phyloP scores from a whole-genome alignment of 2,329 filamentous ascomycete species.

The Cladophialophora yegresii region DNA sequence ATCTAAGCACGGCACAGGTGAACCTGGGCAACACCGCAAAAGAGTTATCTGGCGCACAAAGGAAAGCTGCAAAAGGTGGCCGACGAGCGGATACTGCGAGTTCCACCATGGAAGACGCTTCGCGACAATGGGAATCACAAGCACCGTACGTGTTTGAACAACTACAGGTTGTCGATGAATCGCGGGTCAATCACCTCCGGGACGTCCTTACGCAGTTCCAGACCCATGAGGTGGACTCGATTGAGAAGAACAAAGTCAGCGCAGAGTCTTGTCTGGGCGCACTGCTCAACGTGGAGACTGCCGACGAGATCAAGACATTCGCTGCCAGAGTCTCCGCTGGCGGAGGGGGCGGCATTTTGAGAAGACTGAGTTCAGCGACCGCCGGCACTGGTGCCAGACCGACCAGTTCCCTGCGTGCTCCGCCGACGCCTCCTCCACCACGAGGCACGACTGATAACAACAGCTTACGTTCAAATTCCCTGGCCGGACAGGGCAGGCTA shows the following conservation, averaged over 20 bases:
- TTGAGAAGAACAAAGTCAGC: conserved; percentile 71
- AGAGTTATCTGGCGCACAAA: conserved; percentile 80
- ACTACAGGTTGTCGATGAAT: conserved; percentile 87
- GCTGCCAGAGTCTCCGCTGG: conserved; percentile 44
- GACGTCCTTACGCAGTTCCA: conserved; percentile 90
- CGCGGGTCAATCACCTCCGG: conserved; percentile 81
- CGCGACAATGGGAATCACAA: conserved; percentile 86
- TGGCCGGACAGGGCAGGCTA: conserved; percentile 46
- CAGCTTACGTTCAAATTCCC: conserved; percentile 54
- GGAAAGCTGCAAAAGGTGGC: conserved; percentile 80
- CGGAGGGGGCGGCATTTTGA: conserved; percentile 44
- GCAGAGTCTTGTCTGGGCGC: conserved; percentile 79
- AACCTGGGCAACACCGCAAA: conserved; percentile 80
- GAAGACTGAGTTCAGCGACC: conserved; percentile 43
- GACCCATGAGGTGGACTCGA: conserved; percentile 86
- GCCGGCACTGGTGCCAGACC: conserved; percentile 36
- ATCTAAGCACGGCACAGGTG: conserved; percentile 75
- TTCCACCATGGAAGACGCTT: conserved; percentile 73
- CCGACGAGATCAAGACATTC: conserved; percentile 81
- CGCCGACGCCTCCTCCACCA: conserved; percentile 46
- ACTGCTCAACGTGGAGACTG: conserved; percentile 82
- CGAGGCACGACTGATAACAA: conserved; percentile 54
- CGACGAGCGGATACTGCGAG: conserved; percentile 72
- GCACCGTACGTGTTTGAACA: conserved; percentile 94
- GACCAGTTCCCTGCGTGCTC: conserved; percentile 35